phyloP scores from a whole-genome alignment of 1,284 basidiomycete genomes.

The Naganishia sp. region DNA sequence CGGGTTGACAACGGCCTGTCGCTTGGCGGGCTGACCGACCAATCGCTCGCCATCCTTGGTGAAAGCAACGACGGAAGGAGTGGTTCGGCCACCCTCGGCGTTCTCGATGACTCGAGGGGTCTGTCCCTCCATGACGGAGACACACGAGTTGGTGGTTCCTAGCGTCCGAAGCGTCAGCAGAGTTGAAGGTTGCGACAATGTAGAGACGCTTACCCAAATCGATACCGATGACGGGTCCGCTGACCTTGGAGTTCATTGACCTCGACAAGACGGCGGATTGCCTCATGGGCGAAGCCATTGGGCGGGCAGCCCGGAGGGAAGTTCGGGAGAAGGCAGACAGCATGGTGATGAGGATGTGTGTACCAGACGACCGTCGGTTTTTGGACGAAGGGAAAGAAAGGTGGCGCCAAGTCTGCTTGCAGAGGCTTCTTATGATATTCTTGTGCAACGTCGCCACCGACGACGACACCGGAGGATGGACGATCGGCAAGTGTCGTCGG shows the following conservation, averaged over 20 bases:
- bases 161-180: not conserved
- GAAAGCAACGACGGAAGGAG: constrained; percentile 97
- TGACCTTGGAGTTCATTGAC: constrained; percentile 56
- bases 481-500: not conserved
- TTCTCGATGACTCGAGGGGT: constrained; percentile 95
- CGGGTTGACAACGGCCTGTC: constrained; percentile 97
- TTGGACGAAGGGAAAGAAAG: not conserved
- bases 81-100: constrained; percentile 94
- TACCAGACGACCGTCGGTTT: constrained; percentile 29
- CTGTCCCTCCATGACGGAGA: constrained; percentile 94
- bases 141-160: constrained; percentile 75
- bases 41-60: constrained; percentile 91
- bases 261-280: constrained; percentile 41
- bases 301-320: constrained; percentile 21
- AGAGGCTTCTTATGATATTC: not conserved
- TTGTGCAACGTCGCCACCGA: not conserved
- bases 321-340: constrained; percentile 28
- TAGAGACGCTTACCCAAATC: constrained; percentile 51
- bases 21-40: constrained; percentile 94
- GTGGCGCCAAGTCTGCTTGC: not conserved
- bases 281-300: constrained; percentile 26
- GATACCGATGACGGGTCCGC: constrained; percentile 58
- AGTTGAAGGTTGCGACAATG: no score
- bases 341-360: constrained; percentile 21
- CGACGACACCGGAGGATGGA: constrained; percentile 2